These are phyloP conservation scores for Penicillium arizonense DNA, from an alignment of 495 filamentous ascomycete genomes.

Conservation along the genomic window DNA sequence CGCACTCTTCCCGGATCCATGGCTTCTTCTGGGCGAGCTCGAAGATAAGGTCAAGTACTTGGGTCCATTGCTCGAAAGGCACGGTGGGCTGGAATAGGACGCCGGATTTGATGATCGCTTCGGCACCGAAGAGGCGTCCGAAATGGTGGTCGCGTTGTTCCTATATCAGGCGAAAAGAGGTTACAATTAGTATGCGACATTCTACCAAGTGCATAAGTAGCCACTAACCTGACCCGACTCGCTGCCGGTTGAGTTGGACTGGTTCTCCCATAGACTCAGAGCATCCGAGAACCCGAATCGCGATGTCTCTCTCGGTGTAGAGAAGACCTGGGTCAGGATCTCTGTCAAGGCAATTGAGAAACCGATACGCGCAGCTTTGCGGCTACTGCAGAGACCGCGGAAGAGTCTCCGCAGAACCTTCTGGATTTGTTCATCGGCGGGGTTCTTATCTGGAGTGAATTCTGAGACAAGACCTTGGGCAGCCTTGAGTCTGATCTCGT, in stretches of 20 bases:
- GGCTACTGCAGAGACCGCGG: slow-evolving; percentile 82
- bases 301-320: slow-evolving; percentile 18
- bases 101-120: slow-evolving; percentile 78
- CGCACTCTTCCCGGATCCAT: slow-evolving; percentile 88
- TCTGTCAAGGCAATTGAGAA: slow-evolving; percentile 89
- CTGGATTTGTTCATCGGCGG: slow-evolving; percentile 40
- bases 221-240: slow-evolving; percentile 58
- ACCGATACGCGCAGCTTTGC: slow-evolving; percentile 86
- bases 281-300: slow-evolving; percentile 49
- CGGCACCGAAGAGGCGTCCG: slow-evolving; percentile 81
- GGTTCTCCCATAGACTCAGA: slow-evolving; percentile 64
- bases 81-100: slow-evolving; percentile 59
- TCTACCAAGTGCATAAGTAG: neutral
- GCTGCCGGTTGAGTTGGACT: slow-evolving; percentile 63
- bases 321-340: slow-evolving; percentile 60
- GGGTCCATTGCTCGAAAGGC: slow-evolving; percentile 54
- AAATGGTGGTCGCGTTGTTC: slow-evolving; percentile 84
- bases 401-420: slow-evolving; percentile 64
- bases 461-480: slow-evolving; percentile 45
- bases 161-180: slow-evolving; percentile 36
- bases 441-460: slow-evolving; percentile 42
- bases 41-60: slow-evolving; percentile 53
- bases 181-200: slow-evolving; percentile 10
- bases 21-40: slow-evolving; percentile 63
- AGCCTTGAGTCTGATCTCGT: slow-evolving; percentile 49